phyloP scores from a whole-genome alignment of 805 yeast genomes.

The Pichia scutulata region DNA sequence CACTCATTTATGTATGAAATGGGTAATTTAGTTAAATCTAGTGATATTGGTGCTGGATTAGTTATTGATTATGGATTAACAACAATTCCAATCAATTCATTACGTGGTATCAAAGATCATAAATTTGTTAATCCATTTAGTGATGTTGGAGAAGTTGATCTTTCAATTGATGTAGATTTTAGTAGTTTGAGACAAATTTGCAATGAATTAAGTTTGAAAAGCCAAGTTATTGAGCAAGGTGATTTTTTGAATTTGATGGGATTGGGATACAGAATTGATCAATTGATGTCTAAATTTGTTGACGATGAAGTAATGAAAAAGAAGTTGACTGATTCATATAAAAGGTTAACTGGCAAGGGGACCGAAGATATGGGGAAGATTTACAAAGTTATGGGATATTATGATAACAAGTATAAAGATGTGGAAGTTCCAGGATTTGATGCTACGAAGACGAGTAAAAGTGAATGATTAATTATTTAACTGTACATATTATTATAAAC shows the following conservation, averaged over 20 bases:
- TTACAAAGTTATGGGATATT: constrained; percentile 62
- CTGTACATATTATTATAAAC: not conserved
- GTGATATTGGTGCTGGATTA: constrained; percentile 52
- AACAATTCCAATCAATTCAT: constrained; percentile 60
- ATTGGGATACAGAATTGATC: constrained; percentile 60
- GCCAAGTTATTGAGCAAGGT: constrained; percentile 48
- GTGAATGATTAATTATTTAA: not conserved
- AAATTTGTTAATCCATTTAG: constrained; percentile 66
- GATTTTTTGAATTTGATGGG: constrained; percentile 75
- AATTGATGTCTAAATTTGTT: constrained; percentile 35
- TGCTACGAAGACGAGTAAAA: not conserved
- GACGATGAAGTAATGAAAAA: constrained; percentile 39
- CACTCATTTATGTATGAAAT: constrained; percentile 50
- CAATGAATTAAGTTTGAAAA: constrained; percentile 16
- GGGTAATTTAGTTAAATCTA: constrained; percentile 29
- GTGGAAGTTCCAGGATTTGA: constrained; percentile 48
- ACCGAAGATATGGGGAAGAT: constrained; percentile 66
- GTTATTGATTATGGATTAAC: constrained; percentile 72
- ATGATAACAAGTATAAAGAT: constrained; percentile 32
- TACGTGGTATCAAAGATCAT: constrained; percentile 69
- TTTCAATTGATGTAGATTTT: constrained; percentile 81
- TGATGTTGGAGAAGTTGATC: constrained; percentile 74
- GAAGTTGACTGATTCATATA: constrained; percentile 48
- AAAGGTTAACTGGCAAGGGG: constrained; percentile 54
- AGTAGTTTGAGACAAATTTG: constrained; percentile 41